phyloP scores from a whole-genome alignment of 2,329 filamentous ascomycete species.

The Pseudocercospora eumusae region DNA sequence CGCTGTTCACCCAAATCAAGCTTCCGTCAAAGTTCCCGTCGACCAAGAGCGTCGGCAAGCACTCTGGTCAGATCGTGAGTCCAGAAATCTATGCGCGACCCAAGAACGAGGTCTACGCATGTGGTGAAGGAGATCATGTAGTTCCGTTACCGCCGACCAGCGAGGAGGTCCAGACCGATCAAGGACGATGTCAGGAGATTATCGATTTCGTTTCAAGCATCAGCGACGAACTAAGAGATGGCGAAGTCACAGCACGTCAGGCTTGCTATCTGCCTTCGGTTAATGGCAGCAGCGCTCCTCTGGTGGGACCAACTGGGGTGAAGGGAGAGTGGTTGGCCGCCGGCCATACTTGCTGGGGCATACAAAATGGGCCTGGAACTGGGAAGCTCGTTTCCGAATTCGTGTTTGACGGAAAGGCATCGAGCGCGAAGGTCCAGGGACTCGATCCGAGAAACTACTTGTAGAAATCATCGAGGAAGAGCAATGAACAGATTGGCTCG shows the following conservation, averaged over 20 bases:
- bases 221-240: conserved; percentile 48
- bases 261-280: conserved; percentile 92
- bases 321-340: conserved; percentile 78
- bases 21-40: conserved; percentile 66
- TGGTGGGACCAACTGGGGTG: conserved; percentile 74
- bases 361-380: conserved; percentile 91
- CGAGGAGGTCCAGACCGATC: conserved; percentile 74
- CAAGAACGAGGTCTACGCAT: conserved; percentile 87
- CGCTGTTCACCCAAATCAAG: conserved; percentile 82
- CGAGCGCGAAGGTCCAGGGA: conserved; percentile 46
- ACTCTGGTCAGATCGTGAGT: conserved; percentile 65
- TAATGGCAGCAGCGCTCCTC: conserved; percentile 59
- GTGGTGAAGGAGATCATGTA: conserved; percentile 79
- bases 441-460: conserved; percentile 44
- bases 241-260: conserved; percentile 69
- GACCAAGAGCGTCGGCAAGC: conserved; percentile 35
- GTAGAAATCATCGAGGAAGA: conserved; percentile 1
- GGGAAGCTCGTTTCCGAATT: conserved; percentile 50
- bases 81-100: conserved; percentile 94
- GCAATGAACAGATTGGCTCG: neutral
- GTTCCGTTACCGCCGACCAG: conserved; percentile 75
- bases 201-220: conserved; percentile 72
- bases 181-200: conserved; percentile 78
- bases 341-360: conserved; percentile 97
- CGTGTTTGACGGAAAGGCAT: conserved; percentile 48